Base-by-base conservation (phyloP, 2,329 filamentous ascomycete genomes). In the Blastomyces emzantsi region DNA sequence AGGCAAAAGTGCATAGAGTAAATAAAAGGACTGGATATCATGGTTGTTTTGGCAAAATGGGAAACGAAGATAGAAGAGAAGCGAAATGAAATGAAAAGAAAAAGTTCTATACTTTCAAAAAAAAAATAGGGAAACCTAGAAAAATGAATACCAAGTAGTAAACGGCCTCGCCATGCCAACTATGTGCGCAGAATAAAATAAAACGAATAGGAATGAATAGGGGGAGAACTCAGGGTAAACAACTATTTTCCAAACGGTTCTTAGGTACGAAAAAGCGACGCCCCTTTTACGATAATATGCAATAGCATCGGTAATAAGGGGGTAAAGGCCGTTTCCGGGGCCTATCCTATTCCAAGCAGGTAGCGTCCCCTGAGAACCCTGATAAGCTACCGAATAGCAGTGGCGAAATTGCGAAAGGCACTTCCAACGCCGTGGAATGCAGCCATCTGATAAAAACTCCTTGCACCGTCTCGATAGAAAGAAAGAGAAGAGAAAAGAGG, bases 321-420 rank as follows among this genome's bases (percentile, higher is more conserved):
- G 2, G 49, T 49, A 49, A 52, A 28, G 19, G 22, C 49, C 22
- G 13, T 52, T 28, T 28, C 49, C 11, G 1, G 22, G 25, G 22
- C 22, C 22, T 28, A 22, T 22, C 22, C 13, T 28, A 6, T 28
- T 28, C 4, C 5, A 15, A 15, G n/a, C 19, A 45, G 7, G 49
- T 51, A 15, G 11, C n/a, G 56, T 57, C 17, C 55, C 51, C 66
- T 71, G 69, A 63, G 69, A 70, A 69, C 72, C 68, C 65, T 70
- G 69, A 69, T 43, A 36, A 58, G 55, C 5, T 36, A 22, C 22
- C 13, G 11, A 56, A 56, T 19, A 56, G 33, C 54, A 39, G 36
- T 41, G 36, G 55, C 36, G 43, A 58, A 58, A 43, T 11, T 39
- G 36, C 9, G 33, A 56, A 11, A 58, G 33, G 36, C 54, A 56